Base-by-base conservation (phyloP, 31 red algal species). In the Odonthalia washingtoniensis region DNA sequence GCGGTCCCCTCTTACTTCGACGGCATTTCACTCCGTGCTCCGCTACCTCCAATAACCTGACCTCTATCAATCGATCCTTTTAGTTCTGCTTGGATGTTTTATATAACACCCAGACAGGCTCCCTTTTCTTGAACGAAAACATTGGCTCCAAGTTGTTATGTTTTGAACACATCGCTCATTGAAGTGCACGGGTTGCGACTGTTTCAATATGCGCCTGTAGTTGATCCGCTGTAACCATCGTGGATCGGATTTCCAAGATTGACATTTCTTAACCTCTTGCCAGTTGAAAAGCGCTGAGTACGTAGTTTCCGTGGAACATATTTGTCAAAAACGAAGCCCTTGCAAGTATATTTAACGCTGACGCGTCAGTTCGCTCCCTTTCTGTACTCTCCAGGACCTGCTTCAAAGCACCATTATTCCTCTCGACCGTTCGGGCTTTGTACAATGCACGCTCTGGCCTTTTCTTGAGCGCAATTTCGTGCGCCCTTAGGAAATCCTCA, bases 71-170 rank as follows among this genome's bases (percentile, higher is more conserved):
- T 53, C 67, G 6, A 0, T 69, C 81, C 0, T 37, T 17, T 16
- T 85, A 57, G 42, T 85, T 85, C 67, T 85, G 81, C 35, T 85
- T 74, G 38, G 67, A 85, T 44, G 42, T 44, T 44, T 44, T 44
- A 5, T 4, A 9, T 57, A 5, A 63, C 6, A 63, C 46, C 78
- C 78, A 81, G 2, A 81, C 53, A 2, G 39, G 4, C 18, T 1
- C 1, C 17, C 46, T 17, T 1, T 1, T 3, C 39, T 63, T 63
- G 2, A 81, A 2, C 14, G 52, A 1, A 14, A 24, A 33, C 2
- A 2, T 2, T 53, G 27, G 31, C 5, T 57, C 2, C 1, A 81
- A 35, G 1, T 2, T 61, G 4, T 33, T 2, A 35, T 36, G 41
- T 30, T 81, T 43, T 2, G 31, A 81, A 6, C 52, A 2, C 16